Base-by-base conservation (phyloP, 306 rosid species). In the Malus domestica region DNA sequence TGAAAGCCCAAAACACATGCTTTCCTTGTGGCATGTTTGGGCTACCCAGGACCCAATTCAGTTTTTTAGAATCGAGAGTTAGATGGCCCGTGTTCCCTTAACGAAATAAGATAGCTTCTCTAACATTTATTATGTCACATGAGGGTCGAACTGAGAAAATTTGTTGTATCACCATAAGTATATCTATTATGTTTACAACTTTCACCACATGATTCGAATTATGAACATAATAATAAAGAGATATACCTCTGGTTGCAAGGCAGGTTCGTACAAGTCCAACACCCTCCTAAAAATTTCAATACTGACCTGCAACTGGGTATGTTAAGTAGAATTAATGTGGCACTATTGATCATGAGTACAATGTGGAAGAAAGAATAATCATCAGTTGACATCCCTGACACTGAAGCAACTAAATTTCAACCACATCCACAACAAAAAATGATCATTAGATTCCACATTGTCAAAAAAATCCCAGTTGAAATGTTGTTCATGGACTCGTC, bases 381-480 rank as follows among this genome's bases (percentile, higher is more conserved):
- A 19, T 23, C 18, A 33, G 49, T 66, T 33, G 70, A 33, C 46
- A 33, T 66, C 44, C 23, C 44, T 32, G 68, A 64, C 70, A 66
- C 7, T 20, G 70, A 35, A 66, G 49, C 76, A 75, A 65, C 75
- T 69, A 85, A 65, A 84, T 73, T 76, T 74, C 55, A 73, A 82
- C 70, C 46, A 68, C 45, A 52, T 29, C 80, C 74, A 72, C 78
- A 79, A 76, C 73, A 59, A 78, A 73, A 61, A 57, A 27, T 25
- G 19, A 65, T 38, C 72, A 66, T 35, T 23, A 78, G 75, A 82
- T 67, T 72, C 70, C 57, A 64, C 6, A 63, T 67, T 74, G 75
- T 80, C 1, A 40, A 40, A 9, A 16, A 40, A 58, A 20, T 82
- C 78, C 62, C 44, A 78, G 83, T 85, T 85, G 85, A 85, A 85